Percentiles rank a stretch among this genome's conserved stretches.
Evolutionary conservation across 331 rosid species (phyloP).

Genomic region (Malus hybrid): DNA sequence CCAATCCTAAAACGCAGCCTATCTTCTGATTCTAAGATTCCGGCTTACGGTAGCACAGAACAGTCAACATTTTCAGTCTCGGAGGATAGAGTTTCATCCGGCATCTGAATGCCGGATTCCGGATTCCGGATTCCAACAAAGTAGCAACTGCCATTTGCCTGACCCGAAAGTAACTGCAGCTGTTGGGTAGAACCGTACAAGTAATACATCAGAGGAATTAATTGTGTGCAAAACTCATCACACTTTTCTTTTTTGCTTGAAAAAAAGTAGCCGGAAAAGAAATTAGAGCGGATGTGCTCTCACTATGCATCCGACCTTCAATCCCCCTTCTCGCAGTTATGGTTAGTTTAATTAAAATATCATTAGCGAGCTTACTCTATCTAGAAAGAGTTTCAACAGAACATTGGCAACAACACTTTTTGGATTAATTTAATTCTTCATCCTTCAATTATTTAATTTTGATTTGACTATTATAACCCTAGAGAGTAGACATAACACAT

Average conservation of each 20-base stretch:
- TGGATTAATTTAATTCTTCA: background rate
- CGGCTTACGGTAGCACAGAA: background rate
- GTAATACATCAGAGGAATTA: background rate
- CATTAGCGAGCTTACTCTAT: slow-evolving; percentile 38
- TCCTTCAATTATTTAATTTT: no score
- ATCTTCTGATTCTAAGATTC: no score
- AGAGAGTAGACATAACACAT: no score
- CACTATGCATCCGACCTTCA: no score
- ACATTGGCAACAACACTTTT: no score
- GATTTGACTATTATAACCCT: no score
- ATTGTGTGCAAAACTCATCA: slow-evolving; percentile 10
- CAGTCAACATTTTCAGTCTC: slow-evolving; percentile 3
- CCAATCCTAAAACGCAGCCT: background rate
- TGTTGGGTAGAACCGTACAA: no score
- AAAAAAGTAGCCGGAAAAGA: no score
- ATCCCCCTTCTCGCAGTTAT: no score
- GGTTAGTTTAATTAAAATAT: background rate
- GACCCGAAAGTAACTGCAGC: slow-evolving; percentile 30
- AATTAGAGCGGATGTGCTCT: no score
- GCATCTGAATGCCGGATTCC: slow-evolving; percentile 35
- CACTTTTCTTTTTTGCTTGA: slow-evolving; percentile 52
- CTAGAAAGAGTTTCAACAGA: slow-evolving; percentile 51
- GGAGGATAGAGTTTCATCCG: slow-evolving; percentile 36
- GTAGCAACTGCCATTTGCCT: slow-evolving; percentile 60
- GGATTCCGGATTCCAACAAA: slow-evolving; percentile 42